A percentile compares a stretch with the other conserved stretches of the same genome.
phyloP scores from a whole-genome alignment of 2,329 filamentous ascomycete species.

The Esteya vermicola region DNA sequence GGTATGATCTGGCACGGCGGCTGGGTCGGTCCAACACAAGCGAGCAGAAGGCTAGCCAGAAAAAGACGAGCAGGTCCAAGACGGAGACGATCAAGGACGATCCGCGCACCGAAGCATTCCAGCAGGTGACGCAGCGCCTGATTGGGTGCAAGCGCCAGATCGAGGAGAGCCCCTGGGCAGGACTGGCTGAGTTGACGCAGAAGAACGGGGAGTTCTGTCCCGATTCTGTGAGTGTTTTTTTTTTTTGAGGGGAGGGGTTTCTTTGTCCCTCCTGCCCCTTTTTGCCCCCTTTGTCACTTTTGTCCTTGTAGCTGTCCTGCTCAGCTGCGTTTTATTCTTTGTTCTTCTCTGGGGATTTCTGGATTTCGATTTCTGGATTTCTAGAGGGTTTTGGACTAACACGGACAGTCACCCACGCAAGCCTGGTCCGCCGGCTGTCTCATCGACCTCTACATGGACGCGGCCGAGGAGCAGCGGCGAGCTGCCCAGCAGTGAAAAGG shows the following conservation, averaged over 20 bases:
- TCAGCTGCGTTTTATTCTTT: too few species aligned
- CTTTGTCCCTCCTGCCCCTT: not conserved
- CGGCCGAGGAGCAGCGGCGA: slow-evolving; percentile 40
- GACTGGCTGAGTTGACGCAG: slow-evolving; percentile 84
- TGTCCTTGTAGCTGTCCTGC: too few species aligned
- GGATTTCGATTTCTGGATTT: too few species aligned
- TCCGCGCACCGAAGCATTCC: slow-evolving; percentile 80
- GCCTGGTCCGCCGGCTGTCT: slow-evolving; percentile 92
- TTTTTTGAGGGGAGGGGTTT: not conserved
- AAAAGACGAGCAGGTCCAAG: too few species aligned
- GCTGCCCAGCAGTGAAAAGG: too few species aligned
- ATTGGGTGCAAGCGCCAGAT: slow-evolving; percentile 78
- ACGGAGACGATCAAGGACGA: too few species aligned
- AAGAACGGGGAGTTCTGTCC: slow-evolving; percentile 69
- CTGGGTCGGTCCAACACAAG: too few species aligned
- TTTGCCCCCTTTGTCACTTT: not conserved
- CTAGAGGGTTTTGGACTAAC: too few species aligned
- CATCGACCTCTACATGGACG: slow-evolving; percentile 93
- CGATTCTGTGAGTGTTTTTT: slow-evolving; percentile 59
- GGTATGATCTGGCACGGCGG: slow-evolving; percentile 71
- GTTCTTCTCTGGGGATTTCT: too few species aligned
- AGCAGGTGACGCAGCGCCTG: slow-evolving; percentile 79
- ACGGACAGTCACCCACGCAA: slow-evolving; percentile 68
- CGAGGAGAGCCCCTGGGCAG: slow-evolving; percentile 69
- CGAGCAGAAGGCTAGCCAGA: too few species aligned